phyloP scores from a whole-genome alignment of 805 yeast species.

The Yamadazyma sp. region DNA sequence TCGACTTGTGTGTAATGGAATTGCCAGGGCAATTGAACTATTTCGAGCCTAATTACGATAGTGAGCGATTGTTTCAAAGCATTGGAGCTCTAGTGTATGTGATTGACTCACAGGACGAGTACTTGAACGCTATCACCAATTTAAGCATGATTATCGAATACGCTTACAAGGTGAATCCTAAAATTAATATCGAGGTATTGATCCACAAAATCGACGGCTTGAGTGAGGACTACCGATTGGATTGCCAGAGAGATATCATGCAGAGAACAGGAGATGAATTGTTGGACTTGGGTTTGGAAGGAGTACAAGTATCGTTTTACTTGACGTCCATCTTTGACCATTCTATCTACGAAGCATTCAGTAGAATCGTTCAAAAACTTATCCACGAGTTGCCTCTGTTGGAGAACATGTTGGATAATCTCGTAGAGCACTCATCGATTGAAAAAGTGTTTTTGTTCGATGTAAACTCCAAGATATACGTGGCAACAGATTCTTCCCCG shows the following conservation, averaged over 20 bases:
- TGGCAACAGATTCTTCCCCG: constrained; percentile 94
- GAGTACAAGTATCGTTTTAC: constrained; percentile 87
- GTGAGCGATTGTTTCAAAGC: constrained; percentile 70
- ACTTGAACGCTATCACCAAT: constrained; percentile 85
- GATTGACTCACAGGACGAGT: constrained; percentile 94
- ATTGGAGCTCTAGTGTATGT: constrained; percentile 93
- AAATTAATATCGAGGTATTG: constrained; percentile 84
- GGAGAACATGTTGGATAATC: constrained; percentile 83
- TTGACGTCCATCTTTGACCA: constrained; percentile 94
- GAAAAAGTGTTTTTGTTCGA: constrained; percentile 94
- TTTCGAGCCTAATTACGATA: constrained; percentile 82
- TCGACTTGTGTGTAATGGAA: constrained; percentile 88
- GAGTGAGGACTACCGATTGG: constrained; percentile 88
- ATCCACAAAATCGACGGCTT: constrained; percentile 96
- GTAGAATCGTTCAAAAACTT: constrained; percentile 87
- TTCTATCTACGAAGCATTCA: constrained; percentile 92
- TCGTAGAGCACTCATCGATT: constrained; percentile 84
- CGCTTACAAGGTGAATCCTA: constrained; percentile 82
- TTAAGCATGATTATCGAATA: constrained; percentile 84
- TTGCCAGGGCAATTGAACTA: constrained; percentile 91
- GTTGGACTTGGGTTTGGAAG: constrained; percentile 84
- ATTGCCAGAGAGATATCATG: constrained; percentile 95
- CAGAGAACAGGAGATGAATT: constrained; percentile 93
- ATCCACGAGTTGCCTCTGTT: constrained; percentile 85
- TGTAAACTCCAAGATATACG: constrained; percentile 86